Conservation (phyloP, 2,329 filamentous ascomycete genomes). For the Didymella sp. region DNA sequence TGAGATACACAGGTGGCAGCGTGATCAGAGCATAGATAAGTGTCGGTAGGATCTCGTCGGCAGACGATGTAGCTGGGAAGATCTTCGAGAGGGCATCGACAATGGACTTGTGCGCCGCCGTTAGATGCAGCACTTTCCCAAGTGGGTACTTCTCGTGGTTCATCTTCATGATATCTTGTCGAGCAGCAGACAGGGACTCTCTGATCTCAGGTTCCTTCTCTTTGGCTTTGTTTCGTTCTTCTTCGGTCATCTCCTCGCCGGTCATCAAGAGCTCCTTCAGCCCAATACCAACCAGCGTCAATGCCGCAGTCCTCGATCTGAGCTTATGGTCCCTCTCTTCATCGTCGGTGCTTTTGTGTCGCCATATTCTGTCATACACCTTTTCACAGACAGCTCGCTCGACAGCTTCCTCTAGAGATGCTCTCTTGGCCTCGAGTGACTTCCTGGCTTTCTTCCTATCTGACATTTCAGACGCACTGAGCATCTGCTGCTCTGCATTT, state of each 20-base stretch:
- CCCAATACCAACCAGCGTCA: slow-evolving; percentile 90
- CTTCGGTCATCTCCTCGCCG: slow-evolving; percentile 61
- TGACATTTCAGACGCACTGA: slow-evolving; percentile 84
- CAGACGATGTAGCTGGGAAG: slow-evolving; percentile 79
- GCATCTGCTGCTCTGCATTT: slow-evolving; percentile 76
- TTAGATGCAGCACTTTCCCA: slow-evolving; percentile 88
- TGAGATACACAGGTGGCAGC: slow-evolving; percentile 81
- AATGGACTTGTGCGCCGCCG: slow-evolving; percentile 88
- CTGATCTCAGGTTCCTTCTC: slow-evolving; percentile 70
- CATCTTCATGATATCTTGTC: slow-evolving; percentile 76
- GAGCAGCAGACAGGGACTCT: slow-evolving; percentile 73
- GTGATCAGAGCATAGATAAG: slow-evolving; percentile 96
- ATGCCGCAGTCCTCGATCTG: slow-evolving; percentile 88
- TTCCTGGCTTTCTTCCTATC: slow-evolving; percentile 80
- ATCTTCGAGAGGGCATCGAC: slow-evolving; percentile 80
- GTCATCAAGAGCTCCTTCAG: slow-evolving; percentile 75
- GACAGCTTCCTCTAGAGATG: slow-evolving; percentile 85
- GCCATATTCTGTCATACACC: slow-evolving; percentile 85
- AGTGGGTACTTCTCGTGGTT: slow-evolving; percentile 85
- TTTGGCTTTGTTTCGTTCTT: slow-evolving; percentile 62
- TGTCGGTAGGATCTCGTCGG: slow-evolving; percentile 95
- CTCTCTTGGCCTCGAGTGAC: slow-evolving; percentile 77
- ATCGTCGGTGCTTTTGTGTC: slow-evolving; percentile 89
- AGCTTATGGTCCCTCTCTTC: slow-evolving; percentile 95
- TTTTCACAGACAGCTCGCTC: slow-evolving; percentile 85